These are phyloP conservation scores for Gaeumannomyces tritici DNA, from an alignment of 2,329 filamentous ascomycete genomes.

Conservation along the genomic window DNA sequence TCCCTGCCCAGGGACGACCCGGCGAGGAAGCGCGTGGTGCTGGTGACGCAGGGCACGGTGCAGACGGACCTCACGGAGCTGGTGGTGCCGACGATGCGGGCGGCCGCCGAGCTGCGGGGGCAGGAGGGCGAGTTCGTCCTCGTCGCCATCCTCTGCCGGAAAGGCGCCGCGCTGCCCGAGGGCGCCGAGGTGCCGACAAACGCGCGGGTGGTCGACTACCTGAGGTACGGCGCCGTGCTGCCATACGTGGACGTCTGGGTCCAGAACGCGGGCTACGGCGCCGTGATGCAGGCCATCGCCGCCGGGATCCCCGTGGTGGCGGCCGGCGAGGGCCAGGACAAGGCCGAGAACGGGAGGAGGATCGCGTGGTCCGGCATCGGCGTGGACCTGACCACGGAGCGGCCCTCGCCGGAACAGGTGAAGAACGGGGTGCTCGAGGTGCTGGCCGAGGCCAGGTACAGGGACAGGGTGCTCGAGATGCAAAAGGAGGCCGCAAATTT, in stretches of 20 bases:
- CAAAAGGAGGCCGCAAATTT: neutral
- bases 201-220: constrained; percentile 24
- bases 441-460: constrained; percentile 8
- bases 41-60: constrained; percentile 30
- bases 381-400: constrained; percentile 18
- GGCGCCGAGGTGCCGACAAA: constrained; percentile 16
- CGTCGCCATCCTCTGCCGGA: constrained; percentile 25
- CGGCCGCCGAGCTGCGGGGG: constrained; percentile 12
- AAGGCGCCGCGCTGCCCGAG: constrained; percentile 16
- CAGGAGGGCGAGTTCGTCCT: constrained; percentile 18
- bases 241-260: constrained; percentile 25
- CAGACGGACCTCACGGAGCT: constrained; percentile 26
- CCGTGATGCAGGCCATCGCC: constrained; percentile 27
- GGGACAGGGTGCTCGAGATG: neutral
- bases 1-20: constrained; percentile 3
- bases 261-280: constrained; percentile 30
- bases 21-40: constrained; percentile 19
- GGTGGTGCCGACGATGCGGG: constrained; percentile 25
- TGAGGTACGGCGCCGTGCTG: constrained; percentile 27
- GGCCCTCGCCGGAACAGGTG: constrained; percentile 17
- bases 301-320: constrained; percentile 29
- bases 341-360: constrained; percentile 25
- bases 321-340: constrained; percentile 30
- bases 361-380: constrained; percentile 24
- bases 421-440: constrained; percentile 18